Conservation (phyloP, 257 asterid genomes). For the Euphrasia confusa region DNA sequence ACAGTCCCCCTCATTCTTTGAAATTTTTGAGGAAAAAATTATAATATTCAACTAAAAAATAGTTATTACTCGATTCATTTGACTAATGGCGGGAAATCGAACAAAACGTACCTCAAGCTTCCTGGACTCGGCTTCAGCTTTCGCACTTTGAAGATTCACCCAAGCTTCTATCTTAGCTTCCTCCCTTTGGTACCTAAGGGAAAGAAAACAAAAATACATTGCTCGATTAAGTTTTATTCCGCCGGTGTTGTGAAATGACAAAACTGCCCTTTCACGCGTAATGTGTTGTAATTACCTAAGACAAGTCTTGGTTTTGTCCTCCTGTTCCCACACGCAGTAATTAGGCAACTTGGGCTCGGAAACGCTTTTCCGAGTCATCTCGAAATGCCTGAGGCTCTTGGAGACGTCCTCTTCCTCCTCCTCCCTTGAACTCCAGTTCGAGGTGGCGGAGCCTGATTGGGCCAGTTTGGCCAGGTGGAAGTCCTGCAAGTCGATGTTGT, state of each 20-base stretch:
- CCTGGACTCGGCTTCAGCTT: conserved; percentile 97
- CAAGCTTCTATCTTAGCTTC: conserved; percentile 97
- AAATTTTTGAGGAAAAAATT: neutral
- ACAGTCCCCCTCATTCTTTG: conserved; percentile 19
- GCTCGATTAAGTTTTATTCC: neutral
- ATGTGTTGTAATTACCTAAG: conserved; percentile 41
- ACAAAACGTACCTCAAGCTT: conserved; percentile 74
- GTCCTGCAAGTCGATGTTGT: conserved; percentile 61
- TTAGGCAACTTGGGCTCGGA: conserved; percentile 38
- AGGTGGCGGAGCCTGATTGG: conserved; percentile 45
- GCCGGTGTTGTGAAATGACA: too few species aligned
- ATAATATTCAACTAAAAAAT: neutral
- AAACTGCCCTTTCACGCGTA: too few species aligned
- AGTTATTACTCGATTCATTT: too few species aligned
- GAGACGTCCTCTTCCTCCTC: conserved; percentile 98
- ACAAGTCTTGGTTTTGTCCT: conserved; percentile 73
- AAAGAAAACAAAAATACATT: neutral
- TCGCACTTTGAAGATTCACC: conserved; percentile 92
- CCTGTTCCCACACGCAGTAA: conserved; percentile 68
- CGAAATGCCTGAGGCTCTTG: conserved; percentile 94
- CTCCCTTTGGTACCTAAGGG: conserved; percentile 82
- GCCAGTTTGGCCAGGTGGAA: conserved; percentile 74
- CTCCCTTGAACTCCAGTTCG: conserved; percentile 91
- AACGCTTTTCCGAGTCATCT: conserved; percentile 56
- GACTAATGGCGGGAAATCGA: neutral